A percentile compares a stretch with the other conserved stretches of the same genome.
phyloP scores from a whole-genome alignment of 208 protist species.

The Trypanosoma melophagium region DNA sequence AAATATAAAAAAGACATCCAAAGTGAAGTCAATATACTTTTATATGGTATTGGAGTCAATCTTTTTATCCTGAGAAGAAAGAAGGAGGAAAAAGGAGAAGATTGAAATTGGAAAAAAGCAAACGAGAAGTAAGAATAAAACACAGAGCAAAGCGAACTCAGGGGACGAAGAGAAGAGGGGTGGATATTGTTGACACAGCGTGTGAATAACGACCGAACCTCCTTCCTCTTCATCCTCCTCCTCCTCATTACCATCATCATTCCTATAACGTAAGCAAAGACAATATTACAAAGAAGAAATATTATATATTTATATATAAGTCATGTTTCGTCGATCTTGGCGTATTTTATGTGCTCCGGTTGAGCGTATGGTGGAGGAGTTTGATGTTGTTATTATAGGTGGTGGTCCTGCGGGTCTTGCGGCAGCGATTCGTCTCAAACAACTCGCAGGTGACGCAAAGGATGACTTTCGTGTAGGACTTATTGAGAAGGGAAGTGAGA shows the following conservation, averaged over 20 bases:
- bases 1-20: too few relatives aligned
- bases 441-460: conserved; percentile 79
- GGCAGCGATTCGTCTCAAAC: conserved; percentile 95
- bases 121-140: too few relatives aligned
- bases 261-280: too few relatives aligned
- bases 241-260: too few relatives aligned
- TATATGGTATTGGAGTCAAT: too few relatives aligned
- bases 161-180: too few relatives aligned
- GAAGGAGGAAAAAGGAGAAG: neutral
- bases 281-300: neutral
- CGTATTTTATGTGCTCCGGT: conserved; percentile 44
- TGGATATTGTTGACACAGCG: too few relatives aligned
- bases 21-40: too few relatives aligned
- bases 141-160: too few relatives aligned
- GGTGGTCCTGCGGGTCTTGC: conserved; percentile 95
- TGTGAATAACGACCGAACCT: too few relatives aligned
- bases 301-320: conserved; percentile 15
- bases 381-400: conserved; percentile 97
- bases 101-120: neutral
- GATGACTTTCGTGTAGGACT: conserved; percentile 91
- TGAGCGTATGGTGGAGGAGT: conserved; percentile 90
- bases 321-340: conserved; percentile 48
- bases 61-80: too few relatives aligned
- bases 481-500: conserved; percentile 96
- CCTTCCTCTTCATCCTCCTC: too few relatives aligned